A percentile compares a stretch with the other conserved stretches of the same genome.
Evolutionary conservation across 2,329 filamentous ascomycete genomes (phyloP).

Genomic region (Arthrobotrys musiformis): DNA sequence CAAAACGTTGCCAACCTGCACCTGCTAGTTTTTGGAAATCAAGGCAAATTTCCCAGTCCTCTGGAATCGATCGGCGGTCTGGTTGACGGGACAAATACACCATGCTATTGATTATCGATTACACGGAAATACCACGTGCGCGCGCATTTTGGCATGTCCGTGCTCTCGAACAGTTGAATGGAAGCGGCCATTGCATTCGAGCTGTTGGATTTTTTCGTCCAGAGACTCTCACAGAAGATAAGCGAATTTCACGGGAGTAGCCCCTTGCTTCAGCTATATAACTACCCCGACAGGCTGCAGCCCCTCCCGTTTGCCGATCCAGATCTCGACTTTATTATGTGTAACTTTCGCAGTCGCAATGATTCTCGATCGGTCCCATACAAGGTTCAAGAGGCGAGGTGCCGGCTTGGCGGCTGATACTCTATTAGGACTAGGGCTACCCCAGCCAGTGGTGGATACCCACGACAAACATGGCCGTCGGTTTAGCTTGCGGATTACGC

Average conservation of each 20-base stretch:
- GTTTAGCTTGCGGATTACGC: not conserved
- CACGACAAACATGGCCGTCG: not conserved
- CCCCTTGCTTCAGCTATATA: slow-evolving; percentile 15
- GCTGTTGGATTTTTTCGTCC: slow-evolving; percentile 10
- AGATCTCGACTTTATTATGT: slow-evolving; percentile 15
- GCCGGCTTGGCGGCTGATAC: slow-evolving; percentile 28
- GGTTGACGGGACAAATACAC: not conserved
- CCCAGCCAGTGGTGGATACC: not conserved
- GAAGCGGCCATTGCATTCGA: not conserved
- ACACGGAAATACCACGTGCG: too few relatives aligned
- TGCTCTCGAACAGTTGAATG: too few relatives aligned
- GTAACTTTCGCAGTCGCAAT: slow-evolving; percentile 1
- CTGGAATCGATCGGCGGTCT: too few relatives aligned
- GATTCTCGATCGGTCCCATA: slow-evolving; percentile 21
- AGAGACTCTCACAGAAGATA: not conserved
- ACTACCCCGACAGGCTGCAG: not conserved
- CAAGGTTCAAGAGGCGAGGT: slow-evolving; percentile 11
- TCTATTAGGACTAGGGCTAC: not conserved
- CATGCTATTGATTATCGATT: not conserved
- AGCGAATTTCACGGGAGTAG: slow-evolving; percentile 10
- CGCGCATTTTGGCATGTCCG: too few relatives aligned
- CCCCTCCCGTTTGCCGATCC: not conserved
- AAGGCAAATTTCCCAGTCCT: slow-evolving; percentile 1
- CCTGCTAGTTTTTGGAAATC: too few relatives aligned
- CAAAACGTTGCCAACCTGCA: not conserved